Evolutionary conservation across 2,329 filamentous ascomycete genomes (phyloP).

Genomic region (Fusarium napiforme): DNA sequence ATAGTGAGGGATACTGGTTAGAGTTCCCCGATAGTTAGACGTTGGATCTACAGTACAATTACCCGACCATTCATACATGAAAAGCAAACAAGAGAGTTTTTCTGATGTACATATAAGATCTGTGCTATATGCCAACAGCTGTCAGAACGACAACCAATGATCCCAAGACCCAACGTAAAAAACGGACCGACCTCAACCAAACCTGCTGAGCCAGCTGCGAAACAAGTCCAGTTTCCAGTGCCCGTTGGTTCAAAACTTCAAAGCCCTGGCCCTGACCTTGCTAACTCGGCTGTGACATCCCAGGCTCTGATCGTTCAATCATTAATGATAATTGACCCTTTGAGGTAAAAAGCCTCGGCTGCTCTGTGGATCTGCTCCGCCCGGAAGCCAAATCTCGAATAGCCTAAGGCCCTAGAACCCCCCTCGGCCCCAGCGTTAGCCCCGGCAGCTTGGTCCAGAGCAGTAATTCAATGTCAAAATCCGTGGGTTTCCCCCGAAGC

Average conservation of each 20-base stretch:
- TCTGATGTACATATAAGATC: constrained; percentile 2
- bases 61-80: not conserved
- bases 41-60: not conserved
- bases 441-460: constrained; percentile 33
- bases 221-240: constrained; percentile 11
- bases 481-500: constrained; percentile 35
- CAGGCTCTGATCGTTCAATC: constrained; percentile 25
- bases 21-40: not conserved
- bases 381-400: constrained; percentile 21
- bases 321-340: constrained; percentile 21
- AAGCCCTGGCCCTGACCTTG: not conserved
- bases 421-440: constrained; percentile 9
- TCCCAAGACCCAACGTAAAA: constrained; percentile 2
- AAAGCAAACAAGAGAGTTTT: not conserved
- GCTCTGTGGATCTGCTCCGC: constrained; percentile 9
- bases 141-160: constrained; percentile 20
- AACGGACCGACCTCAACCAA: constrained; percentile 1
- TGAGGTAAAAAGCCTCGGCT: constrained; percentile 11
- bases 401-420: constrained; percentile 21
- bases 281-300: constrained; percentile 11
- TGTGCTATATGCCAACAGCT: constrained; percentile 9
- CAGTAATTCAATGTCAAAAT: constrained; percentile 29
- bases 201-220: not conserved
- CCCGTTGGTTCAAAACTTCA: constrained; percentile 2
- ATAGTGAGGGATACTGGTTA: not conserved